Evolutionary conservation across 2,329 filamentous ascomycete species (phyloP).

Genomic region (Trichophyton schoenleinii): DNA sequence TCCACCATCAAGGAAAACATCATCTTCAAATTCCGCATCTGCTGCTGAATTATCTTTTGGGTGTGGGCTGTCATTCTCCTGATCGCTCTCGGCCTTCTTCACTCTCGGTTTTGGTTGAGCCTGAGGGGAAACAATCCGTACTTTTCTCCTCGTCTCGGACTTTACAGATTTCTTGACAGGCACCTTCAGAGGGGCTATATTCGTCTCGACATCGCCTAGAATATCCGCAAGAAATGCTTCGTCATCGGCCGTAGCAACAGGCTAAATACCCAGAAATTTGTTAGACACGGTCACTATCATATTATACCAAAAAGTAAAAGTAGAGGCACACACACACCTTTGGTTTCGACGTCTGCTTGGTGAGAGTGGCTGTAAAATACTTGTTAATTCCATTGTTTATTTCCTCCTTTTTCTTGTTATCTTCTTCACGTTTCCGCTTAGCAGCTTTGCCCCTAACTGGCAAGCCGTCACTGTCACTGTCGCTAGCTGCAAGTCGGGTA

Average conservation of each 20-base stretch:
- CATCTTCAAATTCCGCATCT: conserved; percentile 37
- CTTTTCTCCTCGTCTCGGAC: conserved; percentile 63
- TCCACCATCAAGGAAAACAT: conserved; percentile 32
- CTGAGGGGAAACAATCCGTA: conserved; percentile 66
- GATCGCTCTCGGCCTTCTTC: conserved; percentile 15
- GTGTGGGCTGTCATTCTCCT: conserved; percentile 34
- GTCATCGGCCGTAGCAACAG: conserved; percentile 66
- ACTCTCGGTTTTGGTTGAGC: conserved; percentile 21
- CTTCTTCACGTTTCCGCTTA: conserved; percentile 79
- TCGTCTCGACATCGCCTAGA: conserved; percentile 76
- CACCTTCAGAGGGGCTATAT: conserved; percentile 46
- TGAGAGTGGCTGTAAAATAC: conserved; percentile 73
- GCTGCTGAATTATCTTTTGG: conserved; percentile 8
- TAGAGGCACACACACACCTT: conserved; percentile 46
- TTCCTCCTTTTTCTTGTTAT: conserved; percentile 70
- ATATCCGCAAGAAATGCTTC: conserved; percentile 75
- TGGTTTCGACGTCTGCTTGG: conserved; percentile 52
- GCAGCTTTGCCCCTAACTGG: conserved; percentile 49
- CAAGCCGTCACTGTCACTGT: conserved; percentile 66
- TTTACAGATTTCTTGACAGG: conserved; percentile 53
- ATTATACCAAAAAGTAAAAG: conserved; percentile 10
- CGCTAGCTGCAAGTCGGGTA: conserved; percentile 48
- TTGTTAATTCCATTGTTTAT: conserved; percentile 87
- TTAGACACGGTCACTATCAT: not conserved
- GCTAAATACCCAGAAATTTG: not conserved